Evolutionary conservation across 805 yeast genomes (phyloP).

Genomic region (Cyberlindnera subsufficiens): DNA sequence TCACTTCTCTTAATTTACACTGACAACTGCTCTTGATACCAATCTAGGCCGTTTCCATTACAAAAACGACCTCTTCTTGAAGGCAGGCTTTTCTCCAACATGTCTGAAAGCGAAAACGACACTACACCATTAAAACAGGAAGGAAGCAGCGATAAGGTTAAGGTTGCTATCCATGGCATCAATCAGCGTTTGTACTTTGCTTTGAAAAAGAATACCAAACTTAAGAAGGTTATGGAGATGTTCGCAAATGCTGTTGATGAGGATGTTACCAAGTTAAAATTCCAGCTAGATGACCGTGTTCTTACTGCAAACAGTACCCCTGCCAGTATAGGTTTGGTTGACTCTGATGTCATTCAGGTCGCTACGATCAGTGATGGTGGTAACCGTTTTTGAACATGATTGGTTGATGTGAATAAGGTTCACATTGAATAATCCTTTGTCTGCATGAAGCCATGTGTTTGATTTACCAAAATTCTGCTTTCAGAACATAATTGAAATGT

Average conservation of each 20-base stretch:
- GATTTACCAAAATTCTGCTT: no score
- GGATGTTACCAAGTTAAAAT: slow-evolving; percentile 2
- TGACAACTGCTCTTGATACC: no score
- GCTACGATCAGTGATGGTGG: slow-evolving; percentile 11
- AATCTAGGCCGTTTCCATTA: no score
- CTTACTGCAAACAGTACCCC: slow-evolving; percentile 8
- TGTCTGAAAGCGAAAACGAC: slow-evolving; percentile 86
- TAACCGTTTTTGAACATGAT: no score
- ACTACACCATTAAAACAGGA: slow-evolving; percentile 1
- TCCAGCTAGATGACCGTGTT: slow-evolving; percentile 6
- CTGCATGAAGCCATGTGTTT: no score
- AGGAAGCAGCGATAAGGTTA: slow-evolving; percentile 6
- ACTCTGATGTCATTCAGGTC: slow-evolving; percentile 12
- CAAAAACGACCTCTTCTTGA: no score
- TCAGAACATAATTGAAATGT: no score
- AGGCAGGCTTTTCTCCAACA: not conserved
- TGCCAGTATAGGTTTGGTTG: slow-evolving; percentile 3
- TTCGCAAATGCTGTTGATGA: slow-evolving; percentile 8
- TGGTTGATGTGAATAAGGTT: no score
- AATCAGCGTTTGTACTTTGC: slow-evolving; percentile 13
- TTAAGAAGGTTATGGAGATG: slow-evolving; percentile 11
- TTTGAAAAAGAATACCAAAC: slow-evolving; percentile 8
- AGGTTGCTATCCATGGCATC: slow-evolving; percentile 13
- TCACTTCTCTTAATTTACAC: no score
- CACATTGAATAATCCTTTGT: no score